Percentiles rank a stretch among this genome's conserved stretches.
Conservation (phyloP, 768 basidiomycete genomes). For the Xerocomellus amylosporus region DNA sequence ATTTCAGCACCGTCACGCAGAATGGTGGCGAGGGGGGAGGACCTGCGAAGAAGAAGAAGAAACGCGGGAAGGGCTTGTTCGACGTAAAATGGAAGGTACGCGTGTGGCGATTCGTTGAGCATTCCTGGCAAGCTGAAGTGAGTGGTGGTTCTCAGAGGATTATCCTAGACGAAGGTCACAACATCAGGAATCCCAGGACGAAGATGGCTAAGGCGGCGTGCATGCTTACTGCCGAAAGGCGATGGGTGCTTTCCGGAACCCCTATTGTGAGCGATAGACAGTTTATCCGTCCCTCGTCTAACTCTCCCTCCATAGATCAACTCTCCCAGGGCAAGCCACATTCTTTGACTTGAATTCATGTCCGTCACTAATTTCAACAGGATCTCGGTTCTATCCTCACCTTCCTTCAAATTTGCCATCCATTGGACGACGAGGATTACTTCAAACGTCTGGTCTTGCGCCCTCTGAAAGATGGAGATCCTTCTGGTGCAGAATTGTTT, state of each 20-base stretch:
- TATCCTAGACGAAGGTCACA: slow-evolving; percentile 88
- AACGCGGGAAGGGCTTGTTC: slow-evolving; percentile 56
- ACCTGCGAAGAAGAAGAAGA: slow-evolving; percentile 55
- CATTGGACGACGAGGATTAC: slow-evolving; percentile 79
- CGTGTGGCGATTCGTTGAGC: neutral
- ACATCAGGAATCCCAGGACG: slow-evolving; percentile 80
- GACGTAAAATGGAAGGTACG: slow-evolving; percentile 78
- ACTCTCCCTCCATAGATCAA: slow-evolving; percentile 54
- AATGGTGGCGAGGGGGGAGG: slow-evolving; percentile 19
- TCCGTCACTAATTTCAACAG: slow-evolving; percentile 34
- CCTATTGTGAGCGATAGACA: slow-evolving; percentile 66
- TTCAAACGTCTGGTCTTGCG: slow-evolving; percentile 78
- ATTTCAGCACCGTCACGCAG: slow-evolving; percentile 15
- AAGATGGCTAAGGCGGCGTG: slow-evolving; percentile 76
- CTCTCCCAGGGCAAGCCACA: slow-evolving; percentile 55
- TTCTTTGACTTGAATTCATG: neutral
- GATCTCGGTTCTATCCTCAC: slow-evolving; percentile 85
- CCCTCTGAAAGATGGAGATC: slow-evolving; percentile 68
- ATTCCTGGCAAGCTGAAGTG: neutral
- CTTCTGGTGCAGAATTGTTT: slow-evolving; percentile 66
- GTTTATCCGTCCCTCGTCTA: neutral
- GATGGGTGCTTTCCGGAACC: slow-evolving; percentile 82
- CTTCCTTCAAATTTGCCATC: slow-evolving; percentile 82
- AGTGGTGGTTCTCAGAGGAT: slow-evolving; percentile 48
- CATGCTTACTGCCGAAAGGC: slow-evolving; percentile 61